Conservation (phyloP, 495 filamentous ascomycete species). For the Lasiosphaeria miniovina region DNA sequence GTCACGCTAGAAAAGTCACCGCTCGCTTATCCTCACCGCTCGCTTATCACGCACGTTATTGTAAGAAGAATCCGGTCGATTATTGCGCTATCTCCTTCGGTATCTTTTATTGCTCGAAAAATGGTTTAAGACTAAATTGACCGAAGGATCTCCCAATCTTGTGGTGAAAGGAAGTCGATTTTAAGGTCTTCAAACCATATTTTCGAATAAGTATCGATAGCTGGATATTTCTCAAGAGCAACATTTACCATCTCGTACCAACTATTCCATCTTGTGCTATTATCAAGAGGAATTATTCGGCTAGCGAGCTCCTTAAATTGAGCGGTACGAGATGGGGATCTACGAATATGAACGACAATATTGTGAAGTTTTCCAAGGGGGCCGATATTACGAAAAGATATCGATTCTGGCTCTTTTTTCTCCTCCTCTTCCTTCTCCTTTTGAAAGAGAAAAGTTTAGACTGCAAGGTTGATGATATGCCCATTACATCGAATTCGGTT, state of each 20-base stretch:
- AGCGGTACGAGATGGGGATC: neutral
- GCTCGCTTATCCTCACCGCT: too few species aligned
- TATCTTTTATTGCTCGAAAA: slow-evolving; percentile 7
- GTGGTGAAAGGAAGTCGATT: slow-evolving; percentile 5
- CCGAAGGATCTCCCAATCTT: slow-evolving; percentile 6
- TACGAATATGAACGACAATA: slow-evolving; percentile 2
- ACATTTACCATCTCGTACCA: slow-evolving; percentile 4
- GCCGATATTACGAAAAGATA: neutral
- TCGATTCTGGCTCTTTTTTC: neutral
- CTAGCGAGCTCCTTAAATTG: slow-evolving; percentile 1
- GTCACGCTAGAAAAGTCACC: too few species aligned
- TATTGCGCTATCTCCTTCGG: slow-evolving; percentile 5
- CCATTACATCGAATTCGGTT: slow-evolving; percentile 4
- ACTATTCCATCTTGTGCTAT: too few species aligned
- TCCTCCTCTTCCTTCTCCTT: neutral
- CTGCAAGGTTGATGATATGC: too few species aligned
- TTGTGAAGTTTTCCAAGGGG: slow-evolving; percentile 5
- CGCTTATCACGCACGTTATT: too few species aligned
- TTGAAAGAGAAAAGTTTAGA: slow-evolving; percentile 3
- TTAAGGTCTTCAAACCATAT: slow-evolving; percentile 4
- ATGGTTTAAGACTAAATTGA: slow-evolving; percentile 3
- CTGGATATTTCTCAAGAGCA: slow-evolving; percentile 2
- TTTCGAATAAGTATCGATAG: slow-evolving; percentile 6
- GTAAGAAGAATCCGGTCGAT: slow-evolving; percentile 4
- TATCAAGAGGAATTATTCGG: slow-evolving; percentile 3